Base-by-base conservation (phyloP, 2,329 filamentous ascomycete species). In the Neodidymelliopsis sp. region DNA sequence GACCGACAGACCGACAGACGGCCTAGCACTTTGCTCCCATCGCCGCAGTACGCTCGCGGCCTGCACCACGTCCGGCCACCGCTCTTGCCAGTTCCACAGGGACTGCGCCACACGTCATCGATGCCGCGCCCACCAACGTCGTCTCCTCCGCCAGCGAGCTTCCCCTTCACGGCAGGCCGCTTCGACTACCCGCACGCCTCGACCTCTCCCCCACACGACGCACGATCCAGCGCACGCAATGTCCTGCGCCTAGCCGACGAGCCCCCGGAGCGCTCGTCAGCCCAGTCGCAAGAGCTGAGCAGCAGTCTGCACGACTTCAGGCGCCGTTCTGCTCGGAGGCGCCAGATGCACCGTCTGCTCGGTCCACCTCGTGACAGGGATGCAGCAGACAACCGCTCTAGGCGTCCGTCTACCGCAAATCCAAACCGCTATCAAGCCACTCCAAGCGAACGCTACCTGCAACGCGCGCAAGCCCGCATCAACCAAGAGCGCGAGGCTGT, bases 151-250 rank as follows among this genome's bases (percentile, higher is more conserved):
- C 57, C 65, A 22, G 41, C 61, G n/a, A 49, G 48, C 37, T 67
- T 66, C 42, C 51, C 67, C 44, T 71, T 67, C 59, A 68, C 68
- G 25, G 67, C 67, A 25, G 74, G 73, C 53, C 68, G 66, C 58
- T 77, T 77, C 62, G 77, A 79, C 63, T 72, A 73, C 42, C 77
- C 77, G 16, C 74, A 75, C 33, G 76, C 77, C 30, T 70, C 66
- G n/a, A 49, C 63, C 6, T 66, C 69, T 5, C 53, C 61, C 6
- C 59, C 47, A 7, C 42, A 39, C 10, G 18, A 51, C n/a, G 20
- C 50, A 16, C 51, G 53, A 28, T 36, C 54, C 13, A 33, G 37
- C 1, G 25, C 48, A 16, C 30, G 50, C 8, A 54, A 53, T 25
- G 49, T 52, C 13, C 41, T 56, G 43, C 54, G 38, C 28, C 24